Evolutionary conservation across 345 rosid genomes (phyloP).

Genomic region (Gossypium australe): DNA sequence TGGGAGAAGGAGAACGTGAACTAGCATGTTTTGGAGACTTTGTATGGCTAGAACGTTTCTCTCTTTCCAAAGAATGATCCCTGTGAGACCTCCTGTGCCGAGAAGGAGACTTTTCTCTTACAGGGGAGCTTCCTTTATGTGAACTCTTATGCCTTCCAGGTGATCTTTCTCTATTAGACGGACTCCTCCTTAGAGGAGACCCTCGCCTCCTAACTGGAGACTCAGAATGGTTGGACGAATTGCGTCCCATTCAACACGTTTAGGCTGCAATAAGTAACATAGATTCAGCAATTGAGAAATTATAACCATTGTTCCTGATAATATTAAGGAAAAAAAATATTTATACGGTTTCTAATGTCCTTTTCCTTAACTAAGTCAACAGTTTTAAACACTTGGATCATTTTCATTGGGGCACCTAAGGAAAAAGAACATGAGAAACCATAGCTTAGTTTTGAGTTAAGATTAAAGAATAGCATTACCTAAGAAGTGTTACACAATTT

Average conservation of each 20-base stretch:
- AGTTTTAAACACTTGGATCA: background rate
- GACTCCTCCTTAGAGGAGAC: conserved; percentile 23
- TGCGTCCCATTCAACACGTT: conserved; percentile 37
- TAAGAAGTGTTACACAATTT: background rate
- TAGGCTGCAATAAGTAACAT: background rate
- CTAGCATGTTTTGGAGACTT: conserved; percentile 36
- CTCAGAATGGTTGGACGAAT: conserved; percentile 26
- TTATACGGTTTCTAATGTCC: background rate
- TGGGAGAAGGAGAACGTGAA: conserved; percentile 66
- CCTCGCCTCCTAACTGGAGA: conserved; percentile 43
- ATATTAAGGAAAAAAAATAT: background rate
- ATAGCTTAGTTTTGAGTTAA: background rate
- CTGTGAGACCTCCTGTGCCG: conserved; percentile 35
- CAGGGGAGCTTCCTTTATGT: conserved; percentile 8
- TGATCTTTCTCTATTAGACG: conserved; percentile 12
- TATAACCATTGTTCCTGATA: background rate
- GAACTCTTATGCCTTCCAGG: conserved; percentile 8
- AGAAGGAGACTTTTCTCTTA: conserved; percentile 37
- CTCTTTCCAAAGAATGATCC: conserved; percentile 37
- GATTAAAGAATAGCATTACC: background rate
- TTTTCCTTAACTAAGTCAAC: background rate
- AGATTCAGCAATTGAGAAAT: background rate
- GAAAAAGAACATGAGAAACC: background rate
- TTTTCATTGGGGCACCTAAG: background rate
- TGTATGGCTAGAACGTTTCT: conserved; percentile 24